These are phyloP conservation scores for Colletotrichum sp. DNA, from an alignment of 2,329 filamentous ascomycete species.

Conservation along the genomic window DNA sequence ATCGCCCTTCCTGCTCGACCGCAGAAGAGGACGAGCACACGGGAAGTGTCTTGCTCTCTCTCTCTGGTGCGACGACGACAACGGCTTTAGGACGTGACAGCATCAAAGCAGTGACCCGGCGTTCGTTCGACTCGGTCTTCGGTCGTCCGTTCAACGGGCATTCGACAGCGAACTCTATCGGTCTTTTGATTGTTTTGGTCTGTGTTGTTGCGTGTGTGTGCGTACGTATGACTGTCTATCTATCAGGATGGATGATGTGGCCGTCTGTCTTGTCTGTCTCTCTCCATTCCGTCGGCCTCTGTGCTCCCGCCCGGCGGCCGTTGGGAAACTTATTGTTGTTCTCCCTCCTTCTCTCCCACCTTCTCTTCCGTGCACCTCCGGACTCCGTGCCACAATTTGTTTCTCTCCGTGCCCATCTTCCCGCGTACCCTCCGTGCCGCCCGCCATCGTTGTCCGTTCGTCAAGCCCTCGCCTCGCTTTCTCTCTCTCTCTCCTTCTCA, in stretches of 20 bases:
- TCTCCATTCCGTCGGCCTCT: neutral
- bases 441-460: neutral
- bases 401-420: neutral
- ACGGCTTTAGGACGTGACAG: neutral
- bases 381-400: neutral
- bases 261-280: neutral
- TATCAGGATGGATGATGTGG: neutral
- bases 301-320: neutral
- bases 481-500: neutral
- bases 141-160: conserved; percentile 22
- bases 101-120: neutral
- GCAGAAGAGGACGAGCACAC: neutral
- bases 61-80: neutral
- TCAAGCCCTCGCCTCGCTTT: neutral
- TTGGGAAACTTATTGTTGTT: neutral
- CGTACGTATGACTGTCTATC: neutral
- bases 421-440: neutral
- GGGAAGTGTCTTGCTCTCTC: neutral
- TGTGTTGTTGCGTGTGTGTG: neutral
- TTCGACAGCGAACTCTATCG: neutral
- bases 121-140: conserved; percentile 1
- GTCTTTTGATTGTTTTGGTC: neutral
- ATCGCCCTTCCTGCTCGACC: neutral
- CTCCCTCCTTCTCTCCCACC: neutral
- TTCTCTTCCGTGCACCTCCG: neutral